phyloP scores from a whole-genome alignment of 441 rosid species.

The Gossypium aridum region DNA sequence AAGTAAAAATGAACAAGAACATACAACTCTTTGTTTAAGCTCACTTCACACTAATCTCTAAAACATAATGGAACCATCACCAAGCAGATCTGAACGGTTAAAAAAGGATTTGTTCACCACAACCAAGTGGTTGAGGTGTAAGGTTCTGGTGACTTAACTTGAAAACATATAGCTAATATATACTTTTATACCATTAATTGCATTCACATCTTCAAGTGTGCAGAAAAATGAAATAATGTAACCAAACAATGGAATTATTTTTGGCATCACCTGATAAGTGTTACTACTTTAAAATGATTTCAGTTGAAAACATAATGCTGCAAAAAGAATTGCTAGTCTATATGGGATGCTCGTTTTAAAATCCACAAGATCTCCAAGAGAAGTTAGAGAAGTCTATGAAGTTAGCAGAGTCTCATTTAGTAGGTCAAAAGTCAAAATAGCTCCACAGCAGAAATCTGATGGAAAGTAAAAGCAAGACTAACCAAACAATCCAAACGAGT shows the following conservation, averaged over 20 bases:
- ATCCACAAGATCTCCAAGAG: neutral
- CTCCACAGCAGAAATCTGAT: slow-evolving; percentile 17
- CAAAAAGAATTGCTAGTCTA: neutral
- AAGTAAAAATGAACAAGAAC: neutral
- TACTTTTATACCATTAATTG: neutral
- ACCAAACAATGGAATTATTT: neutral
- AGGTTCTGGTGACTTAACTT: neutral
- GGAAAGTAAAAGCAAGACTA: slow-evolving; percentile 32
- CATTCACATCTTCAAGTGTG: neutral
- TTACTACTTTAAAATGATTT: neutral
- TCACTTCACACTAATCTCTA: neutral
- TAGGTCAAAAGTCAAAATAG: slow-evolving; percentile 3
- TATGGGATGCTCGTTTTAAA: neutral
- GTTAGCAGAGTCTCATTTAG: neutral
- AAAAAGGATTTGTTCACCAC: neutral
- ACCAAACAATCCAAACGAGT: slow-evolving; percentile 98
- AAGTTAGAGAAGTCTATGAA: slow-evolving; percentile 1
- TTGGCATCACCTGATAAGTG: neutral
- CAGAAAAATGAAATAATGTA: neutral
- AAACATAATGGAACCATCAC: slow-evolving; percentile 4
- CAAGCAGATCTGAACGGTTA: neutral
- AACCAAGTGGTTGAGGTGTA: neutral
- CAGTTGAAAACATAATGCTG: neutral
- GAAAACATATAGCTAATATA: neutral
- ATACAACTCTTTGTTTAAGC: neutral